These are phyloP conservation scores for Mycena filopes DNA, from an alignment of 768 basidiomycete genomes.

Conservation along the genomic window DNA sequence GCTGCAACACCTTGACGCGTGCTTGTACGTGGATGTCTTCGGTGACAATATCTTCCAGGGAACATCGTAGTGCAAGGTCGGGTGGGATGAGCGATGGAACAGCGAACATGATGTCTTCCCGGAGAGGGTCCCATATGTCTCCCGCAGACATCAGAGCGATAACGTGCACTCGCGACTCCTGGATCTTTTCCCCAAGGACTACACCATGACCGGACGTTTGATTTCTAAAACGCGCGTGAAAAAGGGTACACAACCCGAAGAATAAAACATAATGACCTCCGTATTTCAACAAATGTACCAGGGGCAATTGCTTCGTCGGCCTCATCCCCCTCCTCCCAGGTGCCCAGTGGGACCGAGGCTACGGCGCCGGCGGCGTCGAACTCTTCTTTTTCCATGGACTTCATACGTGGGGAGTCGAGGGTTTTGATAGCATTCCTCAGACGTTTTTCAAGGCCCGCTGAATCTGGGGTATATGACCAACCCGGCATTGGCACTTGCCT, in stretches of 20 bases:
- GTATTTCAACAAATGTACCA: constrained; percentile 64
- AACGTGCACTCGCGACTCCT: constrained; percentile 33
- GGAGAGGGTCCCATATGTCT: constrained; percentile 59
- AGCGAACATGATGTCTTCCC: constrained; percentile 67
- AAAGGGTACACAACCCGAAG: neutral
- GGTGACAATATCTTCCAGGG: constrained; percentile 41
- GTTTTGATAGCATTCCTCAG: constrained; percentile 37
- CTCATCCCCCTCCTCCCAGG: constrained; percentile 31
- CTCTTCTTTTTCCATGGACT: constrained; percentile 39
- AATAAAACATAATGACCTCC: constrained; percentile 49
- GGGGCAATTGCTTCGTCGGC: constrained; percentile 39
- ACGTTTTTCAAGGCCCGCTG: constrained; percentile 53
- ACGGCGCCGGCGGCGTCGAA: constrained; percentile 31
- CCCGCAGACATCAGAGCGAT: constrained; percentile 55
- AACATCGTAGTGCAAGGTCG: constrained; percentile 62
- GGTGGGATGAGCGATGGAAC: constrained; percentile 65
- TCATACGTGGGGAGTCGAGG: neutral
- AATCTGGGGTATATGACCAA: constrained; percentile 49
- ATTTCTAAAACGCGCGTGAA: constrained; percentile 41
- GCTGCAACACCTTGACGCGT: constrained; percentile 70
- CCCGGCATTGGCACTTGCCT: constrained; percentile 37
- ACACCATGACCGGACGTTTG: constrained; percentile 44
- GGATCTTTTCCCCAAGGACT: constrained; percentile 44
- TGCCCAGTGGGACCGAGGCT: constrained; percentile 19
- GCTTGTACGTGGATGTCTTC: constrained; percentile 59